These are phyloP conservation scores for Cutaneotrichosporon mucoides DNA, from an alignment of 1,284 basidiomycete species.

Conservation along the genomic window DNA sequence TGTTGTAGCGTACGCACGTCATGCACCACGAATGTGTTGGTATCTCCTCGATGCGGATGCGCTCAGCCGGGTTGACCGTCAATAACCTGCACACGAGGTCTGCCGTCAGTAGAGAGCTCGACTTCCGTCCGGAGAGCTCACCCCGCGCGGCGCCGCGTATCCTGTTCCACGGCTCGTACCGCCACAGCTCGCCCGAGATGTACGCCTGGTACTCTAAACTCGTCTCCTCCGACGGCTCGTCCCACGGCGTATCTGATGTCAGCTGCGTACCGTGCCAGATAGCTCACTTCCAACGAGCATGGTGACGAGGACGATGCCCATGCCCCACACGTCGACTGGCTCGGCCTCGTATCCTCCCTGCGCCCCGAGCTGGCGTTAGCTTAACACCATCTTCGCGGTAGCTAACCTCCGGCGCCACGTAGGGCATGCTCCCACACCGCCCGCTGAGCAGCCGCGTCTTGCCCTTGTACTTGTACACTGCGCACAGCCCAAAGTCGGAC, in stretches of 20 bases:
- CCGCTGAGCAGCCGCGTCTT: conserved; percentile 73
- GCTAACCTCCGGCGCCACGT: conserved; percentile 80
- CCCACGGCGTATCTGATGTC: conserved; percentile 87
- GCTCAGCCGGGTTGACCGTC: conserved; percentile 63
- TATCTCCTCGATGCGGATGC: conserved; percentile 69
- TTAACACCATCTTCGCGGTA: conserved; percentile 5
- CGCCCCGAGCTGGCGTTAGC: conserved; percentile 28
- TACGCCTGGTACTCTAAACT: conserved; percentile 78
- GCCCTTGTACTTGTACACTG: conserved; percentile 86
- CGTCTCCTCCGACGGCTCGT: conserved; percentile 69
- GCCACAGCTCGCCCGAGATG: conserved; percentile 67
- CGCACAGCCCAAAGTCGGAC: conserved; percentile 90
- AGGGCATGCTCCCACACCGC: conserved; percentile 88
- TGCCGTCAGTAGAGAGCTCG: conserved; percentile 38
- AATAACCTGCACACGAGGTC: conserved; percentile 71
- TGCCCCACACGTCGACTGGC: conserved; percentile 92
- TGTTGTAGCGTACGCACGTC: too few relatives aligned
- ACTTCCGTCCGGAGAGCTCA: too few relatives aligned
- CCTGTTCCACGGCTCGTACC: conserved; percentile 75
- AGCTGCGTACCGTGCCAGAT: not conserved
- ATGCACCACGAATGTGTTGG: conserved; percentile 73
- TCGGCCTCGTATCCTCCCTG: conserved; percentile 72
- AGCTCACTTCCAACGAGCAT: conserved; percentile 82
- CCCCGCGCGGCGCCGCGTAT: conserved; percentile 61
- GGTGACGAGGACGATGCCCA: conserved; percentile 94